Evolutionary conservation across 2,329 filamentous ascomycete species (phyloP).

Genomic region (Colletotrichum filicis): DNA sequence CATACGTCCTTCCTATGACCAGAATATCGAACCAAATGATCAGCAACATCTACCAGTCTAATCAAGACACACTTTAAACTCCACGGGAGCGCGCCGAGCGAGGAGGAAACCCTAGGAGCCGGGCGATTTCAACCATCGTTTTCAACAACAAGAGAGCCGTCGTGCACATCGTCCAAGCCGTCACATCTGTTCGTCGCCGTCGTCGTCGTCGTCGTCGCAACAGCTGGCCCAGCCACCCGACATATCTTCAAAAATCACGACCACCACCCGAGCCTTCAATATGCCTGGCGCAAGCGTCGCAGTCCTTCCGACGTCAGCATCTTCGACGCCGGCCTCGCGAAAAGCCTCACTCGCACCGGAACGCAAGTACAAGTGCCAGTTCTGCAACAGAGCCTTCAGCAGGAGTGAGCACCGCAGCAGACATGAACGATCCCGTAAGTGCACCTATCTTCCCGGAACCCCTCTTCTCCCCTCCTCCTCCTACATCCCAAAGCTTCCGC

Average conservation of each 20-base stretch:
- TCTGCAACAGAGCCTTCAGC: slow-evolving; percentile 97
- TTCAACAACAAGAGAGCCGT: slow-evolving; percentile 48
- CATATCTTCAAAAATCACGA: slow-evolving; percentile 34
- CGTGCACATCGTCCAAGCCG: slow-evolving; percentile 41
- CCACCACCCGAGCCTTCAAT: slow-evolving; percentile 53
- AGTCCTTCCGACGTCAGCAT: slow-evolving; percentile 70
- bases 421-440: slow-evolving; percentile 98
- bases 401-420: slow-evolving; percentile 96
- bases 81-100: slow-evolving; percentile 74
- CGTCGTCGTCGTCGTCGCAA: slow-evolving; percentile 37
- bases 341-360: slow-evolving; percentile 85
- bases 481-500: slow-evolving; percentile 19
- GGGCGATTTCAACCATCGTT: slow-evolving; percentile 71
- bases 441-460: slow-evolving; percentile 19
- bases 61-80: slow-evolving; percentile 75
- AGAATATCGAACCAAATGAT: slow-evolving; percentile 39
- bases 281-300: slow-evolving; percentile 80
- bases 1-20: slow-evolving; percentile 39
- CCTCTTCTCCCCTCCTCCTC: slow-evolving; percentile 26
- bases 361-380: slow-evolving; percentile 99
- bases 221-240: slow-evolving; percentile 31
- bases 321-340: slow-evolving; percentile 77
- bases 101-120: slow-evolving; percentile 50
- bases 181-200: slow-evolving; percentile 38
- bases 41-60: slow-evolving; percentile 40